phyloP scores from a whole-genome alignment of 2,329 filamentous ascomycete species.

The Pseudogymnoascus verrucosus region DNA sequence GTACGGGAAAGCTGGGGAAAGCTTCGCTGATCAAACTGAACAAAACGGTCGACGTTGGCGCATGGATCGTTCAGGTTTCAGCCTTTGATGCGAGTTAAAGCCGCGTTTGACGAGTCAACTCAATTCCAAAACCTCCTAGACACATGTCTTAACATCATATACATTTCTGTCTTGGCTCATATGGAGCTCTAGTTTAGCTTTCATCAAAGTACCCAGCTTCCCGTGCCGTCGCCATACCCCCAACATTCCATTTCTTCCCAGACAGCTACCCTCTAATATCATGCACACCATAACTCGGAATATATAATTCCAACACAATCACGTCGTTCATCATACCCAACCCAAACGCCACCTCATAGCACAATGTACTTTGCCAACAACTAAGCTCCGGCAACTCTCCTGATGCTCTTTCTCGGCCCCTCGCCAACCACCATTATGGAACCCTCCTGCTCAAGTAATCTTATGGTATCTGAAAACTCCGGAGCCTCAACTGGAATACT shows the following conservation, averaged over 20 bases:
- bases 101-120: background rate
- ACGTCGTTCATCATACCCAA: background rate
- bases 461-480: conserved; percentile 78
- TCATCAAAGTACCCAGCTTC: background rate
- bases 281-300: conserved; percentile 1
- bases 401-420: conserved; percentile 71
- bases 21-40: conserved; percentile 3
- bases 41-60: background rate
- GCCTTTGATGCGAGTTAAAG: background rate
- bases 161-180: conserved; percentile 1
- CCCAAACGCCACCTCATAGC: conserved; percentile 1
- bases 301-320: conserved; percentile 7
- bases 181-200: background rate
- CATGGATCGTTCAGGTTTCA: background rate
- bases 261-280: background rate
- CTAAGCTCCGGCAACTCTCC: conserved; percentile 57
- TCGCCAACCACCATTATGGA: conserved; percentile 74
- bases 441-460: conserved; percentile 76
- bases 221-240: background rate
- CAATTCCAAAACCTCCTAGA: background rate
- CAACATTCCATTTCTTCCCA: background rate
- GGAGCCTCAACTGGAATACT: conserved; percentile 63
- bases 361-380: background rate
- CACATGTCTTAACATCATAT: conserved; percentile 6
- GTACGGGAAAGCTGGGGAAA: background rate